Evolutionary conservation across 2,329 filamentous ascomycete genomes (phyloP), one percentile per base, ranked within the genome.

Genomic region (Monilinia vaccinii-corymbosi): DNA sequence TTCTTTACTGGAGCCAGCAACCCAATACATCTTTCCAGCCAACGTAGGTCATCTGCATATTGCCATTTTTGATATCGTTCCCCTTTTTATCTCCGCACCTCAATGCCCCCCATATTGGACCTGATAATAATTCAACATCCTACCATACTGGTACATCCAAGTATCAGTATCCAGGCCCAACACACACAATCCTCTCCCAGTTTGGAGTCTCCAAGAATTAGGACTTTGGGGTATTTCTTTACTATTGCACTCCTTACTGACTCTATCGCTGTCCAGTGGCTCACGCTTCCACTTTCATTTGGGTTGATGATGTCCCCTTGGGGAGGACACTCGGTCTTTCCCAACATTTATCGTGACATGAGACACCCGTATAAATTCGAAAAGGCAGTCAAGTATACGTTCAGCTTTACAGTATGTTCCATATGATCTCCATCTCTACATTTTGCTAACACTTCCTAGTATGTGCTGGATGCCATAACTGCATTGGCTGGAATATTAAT

Each of bases 401-500:
- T 96, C 73, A 79, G 83, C 25, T 95, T 96, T 72, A 95, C 91
- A 50, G 87, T 88, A 78, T 72, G 83, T 73, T 45, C 13, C 42
- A 1, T 32, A 45, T 11, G 46, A 28, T 32, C 23, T 18, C 9
- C 1, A 16, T 18, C 40, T 56, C 13, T 61, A 32, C 6, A 44
- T 47, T n/a, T 7, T 25, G n/a, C 18, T 38, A 52, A 58, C 36
- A 59, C 42, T 23, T 55, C 23, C 13, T 60, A 88, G 84, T 93
- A 90, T 72, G 71, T 89, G 23, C 81, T 97, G 14, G 93, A 97
- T 72, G 80, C 87, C 31, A 81, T 85, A 49, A 91, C 96, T 71
- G 92, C 91, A 31, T 81, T 94, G 48, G 83, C 89, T 13, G 93
- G 94, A 44, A 82, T 94, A 61, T 80, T 97, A 65, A 97, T 99